phyloP scores from a whole-genome alignment of 768 basidiomycete species.

The Sutorius australiensis region DNA sequence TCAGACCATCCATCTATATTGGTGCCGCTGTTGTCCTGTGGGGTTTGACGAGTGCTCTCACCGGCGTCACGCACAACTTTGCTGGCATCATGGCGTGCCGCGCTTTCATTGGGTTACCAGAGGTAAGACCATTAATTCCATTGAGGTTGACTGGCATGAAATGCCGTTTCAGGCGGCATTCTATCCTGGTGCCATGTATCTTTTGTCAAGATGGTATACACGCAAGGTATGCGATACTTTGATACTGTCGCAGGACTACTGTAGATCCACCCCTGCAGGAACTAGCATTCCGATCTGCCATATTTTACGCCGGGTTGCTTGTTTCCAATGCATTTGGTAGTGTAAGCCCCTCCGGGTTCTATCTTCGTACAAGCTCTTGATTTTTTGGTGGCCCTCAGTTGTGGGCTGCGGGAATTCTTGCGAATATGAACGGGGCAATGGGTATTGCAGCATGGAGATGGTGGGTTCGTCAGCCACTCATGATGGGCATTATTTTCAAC shows the following conservation, averaged over 20 bases:
- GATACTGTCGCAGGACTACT: neutral
- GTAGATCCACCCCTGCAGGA: slow-evolving; percentile 37
- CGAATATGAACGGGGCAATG: slow-evolving; percentile 60
- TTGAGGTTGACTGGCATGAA: neutral
- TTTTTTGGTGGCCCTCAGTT: slow-evolving; percentile 35
- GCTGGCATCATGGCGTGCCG: slow-evolving; percentile 55
- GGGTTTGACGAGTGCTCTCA: slow-evolving; percentile 61
- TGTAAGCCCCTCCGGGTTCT: slow-evolving; percentile 33
- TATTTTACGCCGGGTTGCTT: slow-evolving; percentile 55
- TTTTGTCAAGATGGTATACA: slow-evolving; percentile 27
- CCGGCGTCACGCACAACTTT: slow-evolving; percentile 57
- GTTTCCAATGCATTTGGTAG: slow-evolving; percentile 66
- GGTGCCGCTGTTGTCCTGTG: slow-evolving; percentile 57
- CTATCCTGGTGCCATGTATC: slow-evolving; percentile 52
- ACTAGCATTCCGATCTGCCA: slow-evolving; percentile 58
- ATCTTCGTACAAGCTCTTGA: neutral
- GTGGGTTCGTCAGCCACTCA: slow-evolving; percentile 28
- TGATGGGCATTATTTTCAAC: neutral
- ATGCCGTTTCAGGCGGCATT: slow-evolving; percentile 45
- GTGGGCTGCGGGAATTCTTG: slow-evolving; percentile 70
- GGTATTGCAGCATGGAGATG: slow-evolving; percentile 73
- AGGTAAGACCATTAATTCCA: slow-evolving; percentile 31
- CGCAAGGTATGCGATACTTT: slow-evolving; percentile 9
- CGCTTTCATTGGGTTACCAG: slow-evolving; percentile 61
- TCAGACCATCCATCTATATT: slow-evolving; percentile 61